Base-by-base conservation (phyloP, 495 filamentous ascomycete species). In the Talaromyces trachyspermus region DNA sequence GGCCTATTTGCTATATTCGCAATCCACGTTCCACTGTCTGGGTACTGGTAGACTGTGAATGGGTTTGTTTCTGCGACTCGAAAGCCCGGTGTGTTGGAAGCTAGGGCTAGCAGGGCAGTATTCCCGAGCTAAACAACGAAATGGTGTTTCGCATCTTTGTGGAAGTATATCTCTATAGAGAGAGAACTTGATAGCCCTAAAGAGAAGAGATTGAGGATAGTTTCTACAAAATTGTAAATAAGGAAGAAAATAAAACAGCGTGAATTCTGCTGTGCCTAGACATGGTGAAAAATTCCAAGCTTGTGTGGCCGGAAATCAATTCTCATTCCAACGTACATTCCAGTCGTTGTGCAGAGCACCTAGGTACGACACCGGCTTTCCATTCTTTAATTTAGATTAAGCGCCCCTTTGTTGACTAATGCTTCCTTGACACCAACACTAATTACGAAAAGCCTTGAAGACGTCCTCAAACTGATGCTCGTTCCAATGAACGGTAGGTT, bases 401-500 rank as follows among this genome's bases (percentile, higher is more conserved):
- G n/a, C n/a, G n/a, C n/a, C n/a, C n/a, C n/a, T n/a, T n/a, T n/a
- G n/a, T n/a, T n/a, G n/a, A n/a, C n/a, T n/a, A n/a, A n/a, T n/a
- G n/a, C n/a, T n/a, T n/a, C n/a, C n/a, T n/a, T n/a, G n/a, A n/a
- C n/a, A n/a, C n/a, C n/a, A n/a, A n/a, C n/a, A n/a, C n/a, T 46
- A 46, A 18, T 37, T 15, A 10, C 17, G 44, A 26, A 29, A 46
- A 46, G 44, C 57, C 38, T 52, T 57, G 44, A 74, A 74, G 2
- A 75, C 58, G 23, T 63, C 67, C 25, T 75, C 65, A 33, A 86
- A 86, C 36, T 85, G 79, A 56, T 81, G 77, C 71, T 91, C 86
- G 51, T 64, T 69, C 83, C 82, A 90, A 33, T 80, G 64, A 48
- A 90, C 84, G 40, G 78, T 69, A 1, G 86, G 86, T 57, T 72